Conservation (phyloP, 2,329 filamentous ascomycete species). For the Pseudonectria buxi region DNA sequence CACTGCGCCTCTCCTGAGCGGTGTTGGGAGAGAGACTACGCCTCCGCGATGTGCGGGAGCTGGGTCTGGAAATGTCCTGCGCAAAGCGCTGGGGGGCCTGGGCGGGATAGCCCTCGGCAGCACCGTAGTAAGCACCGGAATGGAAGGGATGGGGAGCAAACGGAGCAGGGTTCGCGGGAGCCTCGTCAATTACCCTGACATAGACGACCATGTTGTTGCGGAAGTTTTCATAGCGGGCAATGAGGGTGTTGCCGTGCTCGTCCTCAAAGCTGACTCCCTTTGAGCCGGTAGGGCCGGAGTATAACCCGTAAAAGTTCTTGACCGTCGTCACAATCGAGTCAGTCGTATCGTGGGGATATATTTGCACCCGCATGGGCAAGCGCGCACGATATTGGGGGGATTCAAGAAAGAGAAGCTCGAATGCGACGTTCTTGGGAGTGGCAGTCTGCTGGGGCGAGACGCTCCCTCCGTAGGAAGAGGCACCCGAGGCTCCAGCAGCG, state of each 20-base stretch:
- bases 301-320: conserved; percentile 98
- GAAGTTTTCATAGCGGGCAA: conserved; percentile 95
- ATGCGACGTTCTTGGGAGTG: conserved; percentile 67
- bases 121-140: conserved; percentile 47
- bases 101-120: conserved; percentile 39
- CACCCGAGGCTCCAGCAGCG: conserved; percentile 24
- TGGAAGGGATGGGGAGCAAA: conserved; percentile 49
- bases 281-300: conserved; percentile 62
- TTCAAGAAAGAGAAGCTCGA: conserved; percentile 66
- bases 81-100: conserved; percentile 45
- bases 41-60: conserved; percentile 63
- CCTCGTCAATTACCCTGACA: conserved; percentile 71
- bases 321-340: conserved; percentile 97
- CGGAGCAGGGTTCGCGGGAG: conserved; percentile 35
- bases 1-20: conserved; percentile 67
- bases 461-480: conserved; percentile 36
- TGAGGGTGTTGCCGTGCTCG: conserved; percentile 78
- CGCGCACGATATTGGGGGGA: conserved; percentile 64
- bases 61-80: conserved; percentile 59
- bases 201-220: conserved; percentile 87
- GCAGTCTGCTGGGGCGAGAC: conserved; percentile 41
- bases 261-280: conserved; percentile 95
- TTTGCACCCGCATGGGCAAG: conserved; percentile 80
- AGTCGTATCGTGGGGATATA: conserved; percentile 91
- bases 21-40: conserved; percentile 71